These are phyloP conservation scores for Cryptosporidium bovis DNA, from an alignment of 169 alveolate genomes.

Conservation along the genomic window DNA sequence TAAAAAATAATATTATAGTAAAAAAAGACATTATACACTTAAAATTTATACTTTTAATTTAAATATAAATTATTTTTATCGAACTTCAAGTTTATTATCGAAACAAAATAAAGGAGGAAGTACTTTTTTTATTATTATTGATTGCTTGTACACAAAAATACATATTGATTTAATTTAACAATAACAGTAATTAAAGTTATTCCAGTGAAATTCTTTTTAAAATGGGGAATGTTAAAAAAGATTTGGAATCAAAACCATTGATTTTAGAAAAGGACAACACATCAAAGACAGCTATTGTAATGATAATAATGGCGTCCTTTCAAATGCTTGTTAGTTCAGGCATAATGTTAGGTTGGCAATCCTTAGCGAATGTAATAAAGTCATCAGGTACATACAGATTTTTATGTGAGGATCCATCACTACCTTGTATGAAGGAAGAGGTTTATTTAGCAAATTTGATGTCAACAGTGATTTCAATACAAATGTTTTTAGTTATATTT, in stretches of 20 bases:
- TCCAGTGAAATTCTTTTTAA: neutral
- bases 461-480: conserved; percentile 26
- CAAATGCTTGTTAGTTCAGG: conserved; percentile 71
- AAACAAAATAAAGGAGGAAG: too few relatives aligned
- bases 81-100: too few relatives aligned
- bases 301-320: conserved; percentile 12
- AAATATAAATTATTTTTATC: too few relatives aligned
- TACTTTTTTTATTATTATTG: too few relatives aligned
- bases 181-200: neutral
- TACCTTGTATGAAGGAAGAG: conserved; percentile 67
- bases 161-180: neutral
- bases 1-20: too few relatives aligned
- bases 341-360: conserved; percentile 70
- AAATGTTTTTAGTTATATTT: conserved; percentile 55
- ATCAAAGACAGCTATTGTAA: neutral
- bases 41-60: too few relatives aligned
- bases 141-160: too few relatives aligned
- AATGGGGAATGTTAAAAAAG: neutral
- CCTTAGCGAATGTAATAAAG: conserved; percentile 57
- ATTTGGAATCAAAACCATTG: conserved; percentile 18
- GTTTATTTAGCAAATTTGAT: conserved; percentile 57
- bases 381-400: conserved; percentile 17
- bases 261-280: neutral
- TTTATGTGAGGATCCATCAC: conserved; percentile 51
- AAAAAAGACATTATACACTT: too few relatives aligned